A percentile compares a stretch with the other conserved stretches of the same genome.
phyloP scores from a whole-genome alignment of 108 stramenopile species.

The Skeletonema tropicum region DNA sequence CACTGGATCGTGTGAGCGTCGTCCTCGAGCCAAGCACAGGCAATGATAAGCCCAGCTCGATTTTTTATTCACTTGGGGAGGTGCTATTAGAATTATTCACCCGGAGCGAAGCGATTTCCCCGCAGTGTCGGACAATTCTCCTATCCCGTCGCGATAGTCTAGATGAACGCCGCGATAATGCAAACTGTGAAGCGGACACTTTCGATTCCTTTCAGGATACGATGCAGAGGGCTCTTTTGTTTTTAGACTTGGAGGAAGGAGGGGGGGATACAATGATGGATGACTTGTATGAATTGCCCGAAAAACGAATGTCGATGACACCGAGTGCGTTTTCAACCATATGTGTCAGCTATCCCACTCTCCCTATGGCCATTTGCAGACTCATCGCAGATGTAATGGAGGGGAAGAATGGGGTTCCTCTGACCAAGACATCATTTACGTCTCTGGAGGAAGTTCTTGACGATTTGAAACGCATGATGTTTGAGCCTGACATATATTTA shows the following conservation, averaged over 20 bases:
- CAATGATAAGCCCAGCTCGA: background rate
- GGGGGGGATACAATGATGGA: background rate
- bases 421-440: conserved; percentile 5
- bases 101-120: background rate
- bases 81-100: background rate
- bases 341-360: background rate
- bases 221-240: background rate
- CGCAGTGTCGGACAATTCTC: background rate
- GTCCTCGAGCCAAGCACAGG: background rate
- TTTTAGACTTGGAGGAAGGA: conserved; percentile 5
- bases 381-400: conserved; percentile 18
- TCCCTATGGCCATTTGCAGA: conserved; percentile 17
- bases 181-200: background rate
- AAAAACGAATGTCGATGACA: background rate
- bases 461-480: conserved; percentile 21
- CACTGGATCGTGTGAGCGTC: background rate
- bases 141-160: background rate
- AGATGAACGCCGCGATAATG: background rate
- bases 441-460: conserved; percentile 15
- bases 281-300: background rate
- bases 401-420: background rate
- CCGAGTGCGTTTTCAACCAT: background rate
- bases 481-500: conserved; percentile 5
- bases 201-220: conserved; percentile 1
- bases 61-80: conserved; percentile 1